Conservation (phyloP, 441 rosid genomes). For the Gossypium schwendimanii region DNA sequence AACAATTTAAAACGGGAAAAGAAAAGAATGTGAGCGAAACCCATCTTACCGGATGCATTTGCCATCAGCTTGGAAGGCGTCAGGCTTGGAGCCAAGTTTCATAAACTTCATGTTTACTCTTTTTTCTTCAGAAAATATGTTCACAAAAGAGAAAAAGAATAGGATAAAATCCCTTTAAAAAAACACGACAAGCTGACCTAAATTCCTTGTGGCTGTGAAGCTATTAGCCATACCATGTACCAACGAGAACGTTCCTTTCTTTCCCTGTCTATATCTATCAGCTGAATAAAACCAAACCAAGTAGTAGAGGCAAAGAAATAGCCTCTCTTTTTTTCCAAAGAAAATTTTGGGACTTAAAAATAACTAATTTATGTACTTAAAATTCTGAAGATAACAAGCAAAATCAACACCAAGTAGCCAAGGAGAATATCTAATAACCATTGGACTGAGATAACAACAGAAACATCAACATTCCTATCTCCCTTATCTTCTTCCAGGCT, state of each 20-base stretch:
- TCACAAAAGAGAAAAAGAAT: neutral
- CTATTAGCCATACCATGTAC: slow-evolving; percentile 13
- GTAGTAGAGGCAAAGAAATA: neutral
- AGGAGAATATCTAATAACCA: slow-evolving; percentile 28
- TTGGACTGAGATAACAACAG: slow-evolving; percentile 27
- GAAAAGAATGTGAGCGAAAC: slow-evolving; percentile 6
- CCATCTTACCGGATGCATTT: slow-evolving; percentile 51
- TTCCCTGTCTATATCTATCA: neutral
- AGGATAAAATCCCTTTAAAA: slow-evolving; percentile 12
- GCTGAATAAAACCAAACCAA: neutral
- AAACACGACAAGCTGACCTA: slow-evolving; percentile 6
- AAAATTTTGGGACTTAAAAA: neutral
- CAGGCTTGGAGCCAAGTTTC: slow-evolving; percentile 97
- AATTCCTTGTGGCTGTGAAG: slow-evolving; percentile 11
- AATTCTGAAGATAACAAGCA: neutral
- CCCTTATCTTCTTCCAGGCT: slow-evolving; percentile 16
- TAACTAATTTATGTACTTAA: neutral
- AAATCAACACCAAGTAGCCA: slow-evolving; percentile 11
- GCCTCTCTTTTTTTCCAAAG: neutral
- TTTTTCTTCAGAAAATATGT: slow-evolving; percentile 19
- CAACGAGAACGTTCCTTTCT: neutral
- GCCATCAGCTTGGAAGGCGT: slow-evolving; percentile 73
- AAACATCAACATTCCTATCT: slow-evolving; percentile 21
- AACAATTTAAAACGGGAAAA: neutral
- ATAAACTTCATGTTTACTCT: slow-evolving; percentile 69